Conservation (phyloP, 768 basidiomycete genomes). For the Pleurotus platypus region DNA sequence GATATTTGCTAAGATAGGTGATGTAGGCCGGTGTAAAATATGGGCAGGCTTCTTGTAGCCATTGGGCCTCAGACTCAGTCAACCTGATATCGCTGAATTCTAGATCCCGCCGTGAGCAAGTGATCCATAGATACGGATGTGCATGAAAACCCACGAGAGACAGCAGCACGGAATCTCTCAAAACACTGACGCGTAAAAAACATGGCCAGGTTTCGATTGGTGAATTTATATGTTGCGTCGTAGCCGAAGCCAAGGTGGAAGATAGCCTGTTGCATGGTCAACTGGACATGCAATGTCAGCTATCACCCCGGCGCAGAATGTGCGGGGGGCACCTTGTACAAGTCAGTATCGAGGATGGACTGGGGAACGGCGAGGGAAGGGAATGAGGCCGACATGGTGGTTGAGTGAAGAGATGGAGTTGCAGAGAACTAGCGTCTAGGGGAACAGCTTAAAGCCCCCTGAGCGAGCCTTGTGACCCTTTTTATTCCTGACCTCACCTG, state of each 20-base stretch:
- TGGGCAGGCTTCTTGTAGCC: conserved; percentile 67
- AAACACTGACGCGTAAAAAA: conserved; percentile 67
- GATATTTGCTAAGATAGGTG: conserved; percentile 65
- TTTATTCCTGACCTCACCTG: not conserved
- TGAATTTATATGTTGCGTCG: conserved; percentile 74
- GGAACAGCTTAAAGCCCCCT: conserved; percentile 1
- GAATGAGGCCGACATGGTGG: conserved; percentile 6
- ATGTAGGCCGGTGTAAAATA: conserved; percentile 75
- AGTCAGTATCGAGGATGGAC: conserved; percentile 88
- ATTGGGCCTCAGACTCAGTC: conserved; percentile 56
- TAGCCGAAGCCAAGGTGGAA: conserved; percentile 71
- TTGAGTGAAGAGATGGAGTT: not conserved
- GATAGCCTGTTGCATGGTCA: conserved; percentile 96
- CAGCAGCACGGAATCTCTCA: conserved; percentile 50
- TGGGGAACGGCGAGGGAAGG: not conserved
- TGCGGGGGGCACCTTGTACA: conserved; percentile 74
- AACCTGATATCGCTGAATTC: conserved; percentile 67
- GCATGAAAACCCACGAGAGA: conserved; percentile 45
- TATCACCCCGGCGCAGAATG: not conserved
- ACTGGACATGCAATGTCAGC: conserved; percentile 34
- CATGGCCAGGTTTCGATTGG: conserved; percentile 64
- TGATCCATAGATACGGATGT: conserved; percentile 3
- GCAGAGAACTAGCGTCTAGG: not conserved
- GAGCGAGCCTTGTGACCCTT: not conserved
- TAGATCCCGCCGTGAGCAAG: conserved; percentile 23